Base-by-base conservation (phyloP, 345 rosid genomes). In the Alliaria petiolata region DNA sequence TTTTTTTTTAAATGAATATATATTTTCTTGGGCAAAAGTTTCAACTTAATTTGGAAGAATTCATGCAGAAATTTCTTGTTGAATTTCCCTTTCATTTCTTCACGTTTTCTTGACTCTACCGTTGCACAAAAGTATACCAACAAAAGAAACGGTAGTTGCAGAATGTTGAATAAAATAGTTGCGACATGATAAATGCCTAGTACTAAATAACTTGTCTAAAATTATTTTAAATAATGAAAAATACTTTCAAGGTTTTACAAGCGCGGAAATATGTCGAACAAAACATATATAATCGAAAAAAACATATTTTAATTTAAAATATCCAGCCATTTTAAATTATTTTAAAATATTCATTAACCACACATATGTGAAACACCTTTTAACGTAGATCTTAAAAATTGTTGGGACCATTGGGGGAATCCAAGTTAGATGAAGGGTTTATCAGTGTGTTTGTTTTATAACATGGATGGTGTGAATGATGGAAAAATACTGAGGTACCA, bases 31-130 rank as follows among this genome's bases (percentile, higher is more conserved):
- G 6, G 45, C 25, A 28, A 20, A 72, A 14, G 25, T 46, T 44
- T 53, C 6, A 40, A 39, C 35, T 16, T 46, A n/a, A 17, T 56
- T 40, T 28, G 22, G 16, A 73, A 65, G 39, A 22, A 15, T 12
- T 65, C n/a, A 3, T 15, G 20, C 9, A 25, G 40, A 72, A 72
- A 12, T 73, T 73, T 35, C 51, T 47, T 30, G 30, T 13, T 3
- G 17, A 72, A 38, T 56, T 64, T 45, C 76, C 35, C 3, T 22
- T 47, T 44, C 2, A 25, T 52, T 72, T 63, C 40, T 31, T 25
- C 3, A 10, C 56, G 4, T 55, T 65, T 65, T 46, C 71, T 42
- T 52, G 12, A 35, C 17, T 55, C 5, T 15, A n/a, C n/a, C n/a
- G 1, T 33, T 33, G 8, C n/a, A n/a, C n/a, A n/a, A n/a, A n/a